A percentile compares a stretch with the other conserved stretches of the same genome.
Evolutionary conservation across 2,329 filamentous ascomycete genomes (phyloP).

Genomic region (Drechslerella stenobrocha): DNA sequence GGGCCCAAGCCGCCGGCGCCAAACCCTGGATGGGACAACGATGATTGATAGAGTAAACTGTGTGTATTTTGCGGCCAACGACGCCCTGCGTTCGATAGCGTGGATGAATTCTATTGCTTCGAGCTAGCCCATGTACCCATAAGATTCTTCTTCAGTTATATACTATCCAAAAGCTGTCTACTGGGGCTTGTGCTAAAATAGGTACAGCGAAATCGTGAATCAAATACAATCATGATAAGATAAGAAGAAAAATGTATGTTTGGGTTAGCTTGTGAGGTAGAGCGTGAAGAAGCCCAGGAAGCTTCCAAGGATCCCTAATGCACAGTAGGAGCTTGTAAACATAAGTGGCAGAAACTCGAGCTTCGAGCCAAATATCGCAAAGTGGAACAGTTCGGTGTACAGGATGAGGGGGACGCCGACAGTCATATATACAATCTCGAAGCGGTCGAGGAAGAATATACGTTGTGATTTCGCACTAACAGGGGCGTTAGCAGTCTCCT

Average conservation of each 20-base stretch:
- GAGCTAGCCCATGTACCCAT: background rate
- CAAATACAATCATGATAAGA: background rate
- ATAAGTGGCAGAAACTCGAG: constrained; percentile 93
- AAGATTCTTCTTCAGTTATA: background rate
- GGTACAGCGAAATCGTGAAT: constrained; percentile 7
- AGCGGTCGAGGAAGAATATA: constrained; percentile 87
- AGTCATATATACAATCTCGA: constrained; percentile 85
- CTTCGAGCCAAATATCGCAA: constrained; percentile 75
- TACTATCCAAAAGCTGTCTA: constrained; percentile 1
- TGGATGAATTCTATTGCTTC: constrained; percentile 54
- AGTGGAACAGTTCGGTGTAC: constrained; percentile 84
- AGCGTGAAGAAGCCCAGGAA: constrained; percentile 94
- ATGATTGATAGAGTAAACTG: too few relatives aligned
- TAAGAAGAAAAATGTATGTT: background rate
- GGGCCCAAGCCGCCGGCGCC: constrained; percentile 92
- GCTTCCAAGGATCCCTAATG: constrained; percentile 90
- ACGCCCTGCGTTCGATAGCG: constrained; percentile 74
- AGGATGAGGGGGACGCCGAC: constrained; percentile 84
- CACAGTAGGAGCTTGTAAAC: constrained; percentile 94
- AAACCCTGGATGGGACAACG: constrained; percentile 77
- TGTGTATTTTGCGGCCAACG: too few relatives aligned
- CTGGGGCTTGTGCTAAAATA: constrained; percentile 1
- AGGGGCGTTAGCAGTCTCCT: background rate
- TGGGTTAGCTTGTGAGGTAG: constrained; percentile 65
- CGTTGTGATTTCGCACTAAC: constrained; percentile 62